phyloP scores from a whole-genome alignment of 2,329 filamentous ascomycete genomes.

The Calonectria crousiana region DNA sequence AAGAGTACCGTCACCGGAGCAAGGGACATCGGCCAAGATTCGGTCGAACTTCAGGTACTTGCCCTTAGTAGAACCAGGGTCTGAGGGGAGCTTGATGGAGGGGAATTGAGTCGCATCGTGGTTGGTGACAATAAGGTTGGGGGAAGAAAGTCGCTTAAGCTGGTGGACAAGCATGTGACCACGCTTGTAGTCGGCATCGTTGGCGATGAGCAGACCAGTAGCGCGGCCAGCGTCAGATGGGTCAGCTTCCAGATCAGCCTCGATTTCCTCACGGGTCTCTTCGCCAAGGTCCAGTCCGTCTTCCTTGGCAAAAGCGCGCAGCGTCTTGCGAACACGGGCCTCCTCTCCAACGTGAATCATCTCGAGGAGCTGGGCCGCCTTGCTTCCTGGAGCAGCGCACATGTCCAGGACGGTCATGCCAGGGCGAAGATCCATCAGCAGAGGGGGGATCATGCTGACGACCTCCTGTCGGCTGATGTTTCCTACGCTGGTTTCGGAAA shows the following conservation, averaged over 20 bases:
- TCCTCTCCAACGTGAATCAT: constrained; percentile 95
- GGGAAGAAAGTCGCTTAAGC: constrained; percentile 95
- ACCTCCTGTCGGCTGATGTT: constrained; percentile 98
- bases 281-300: constrained; percentile 66
- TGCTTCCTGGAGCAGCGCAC: constrained; percentile 96
- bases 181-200: constrained; percentile 96
- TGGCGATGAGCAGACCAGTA: constrained; percentile 92
- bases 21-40: constrained; percentile 95
- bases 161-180: constrained; percentile 98
- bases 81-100: constrained; percentile 83
- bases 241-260: constrained; percentile 68
- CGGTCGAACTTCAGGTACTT: constrained; percentile 96
- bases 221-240: constrained; percentile 84
- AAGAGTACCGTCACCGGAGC: constrained; percentile 93
- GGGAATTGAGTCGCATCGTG: constrained; percentile 98
- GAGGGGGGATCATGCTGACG: constrained; percentile 98
- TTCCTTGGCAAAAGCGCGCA: constrained; percentile 72
- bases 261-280: constrained; percentile 61
- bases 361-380: constrained; percentile 94
- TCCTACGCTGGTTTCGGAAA: constrained; percentile 95
- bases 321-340: constrained; percentile 79
- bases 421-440: constrained; percentile 90
- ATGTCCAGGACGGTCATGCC: constrained; percentile 95
- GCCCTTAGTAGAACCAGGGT: constrained; percentile 65
- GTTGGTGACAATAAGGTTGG: constrained; percentile 96